A percentile compares a stretch with the other conserved stretches of the same genome.
These are phyloP conservation scores for Yamadazyma atmosphaerica DNA, from an alignment of 1,139 yeast genomes.

Conservation along the genomic window DNA sequence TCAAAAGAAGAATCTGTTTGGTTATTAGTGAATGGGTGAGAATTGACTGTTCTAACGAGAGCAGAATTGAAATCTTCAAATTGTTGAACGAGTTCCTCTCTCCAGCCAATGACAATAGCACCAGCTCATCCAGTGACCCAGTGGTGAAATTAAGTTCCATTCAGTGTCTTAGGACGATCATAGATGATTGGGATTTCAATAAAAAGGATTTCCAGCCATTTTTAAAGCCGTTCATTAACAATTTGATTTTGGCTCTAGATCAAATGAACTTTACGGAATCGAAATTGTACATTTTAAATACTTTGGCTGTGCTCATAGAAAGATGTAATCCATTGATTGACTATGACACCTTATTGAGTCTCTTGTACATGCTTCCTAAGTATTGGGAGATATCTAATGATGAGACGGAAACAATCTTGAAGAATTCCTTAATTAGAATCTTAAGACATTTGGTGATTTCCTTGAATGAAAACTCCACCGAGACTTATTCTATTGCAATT, in stretches of 20 bases:
- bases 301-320: constrained; percentile 64
- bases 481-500: constrained; percentile 62
- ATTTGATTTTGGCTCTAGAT: constrained; percentile 48
- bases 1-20: constrained; percentile 74
- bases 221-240: constrained; percentile 51
- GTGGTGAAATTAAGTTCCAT: constrained; percentile 77
- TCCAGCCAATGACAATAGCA: constrained; percentile 28
- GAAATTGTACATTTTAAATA: constrained; percentile 66
- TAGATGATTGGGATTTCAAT: constrained; percentile 87
- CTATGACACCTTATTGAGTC: constrained; percentile 47
- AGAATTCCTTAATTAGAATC: constrained; percentile 69
- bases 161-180: constrained; percentile 64
- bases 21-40: constrained; percentile 81
- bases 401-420: constrained; percentile 64
- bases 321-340: constrained; percentile 63
- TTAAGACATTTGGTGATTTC: constrained; percentile 66
- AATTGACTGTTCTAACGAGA: constrained; percentile 59
- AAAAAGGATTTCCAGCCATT: constrained; percentile 67
- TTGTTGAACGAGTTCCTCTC: constrained; percentile 50
- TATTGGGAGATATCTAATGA: constrained; percentile 66
- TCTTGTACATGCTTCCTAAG: constrained; percentile 64
- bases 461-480: constrained; percentile 56
- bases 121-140: constrained; percentile 66
- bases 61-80: constrained; percentile 60
- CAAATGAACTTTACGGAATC: constrained; percentile 66